Base-by-base conservation (phyloP, 345 rosid genomes). In the Camelina sativa region DNA sequence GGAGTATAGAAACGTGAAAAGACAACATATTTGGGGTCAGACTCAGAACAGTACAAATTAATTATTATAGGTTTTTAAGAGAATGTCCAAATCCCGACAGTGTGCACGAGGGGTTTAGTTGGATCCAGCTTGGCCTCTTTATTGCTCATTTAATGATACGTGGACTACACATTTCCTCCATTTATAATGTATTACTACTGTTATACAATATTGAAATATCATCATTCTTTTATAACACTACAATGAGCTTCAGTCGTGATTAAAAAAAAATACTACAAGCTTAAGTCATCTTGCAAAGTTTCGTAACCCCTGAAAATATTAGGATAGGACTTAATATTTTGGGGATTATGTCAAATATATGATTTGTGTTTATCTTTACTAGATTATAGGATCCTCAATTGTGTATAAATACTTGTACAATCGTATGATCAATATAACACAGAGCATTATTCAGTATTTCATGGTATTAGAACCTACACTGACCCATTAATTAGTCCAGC, bases 21-120 rank as follows among this genome's bases (percentile, higher is more conserved):
- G 28, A 15, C 73, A 50, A 11, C 30, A 40, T 52, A 53, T 19
- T 13, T 30, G 69, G 38, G 74, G 74, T 75, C 79, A 61, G 63
- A 52, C 41, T 61, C 46, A 61, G 41, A 23, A 34, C 23, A 58
- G 57, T 40, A 65, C n/a, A 55, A 46, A 38, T 35, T 57, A 11
- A 65, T 57, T 65, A 47, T 2, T 43, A 30, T 34, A 43, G 71
- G 22, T 65, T 53, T 28, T 20, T 12, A 68, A 51, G 69, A 76
- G 80, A 76, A 76, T 76, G 80, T 69, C 80, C 70, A 62, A 55
- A 76, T 54, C 65, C 80, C 80, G 80, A 76, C 80, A 76, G 73
- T 69, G 71, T 69, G 71, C 71, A 76, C 80, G 80, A 63, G 80
- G 75, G 75, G 71, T 62, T 76, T 76, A 55, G 75, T 76, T 76